Conservation (phyloP, 108 stramenopile genomes). For the Conticribra guillardii region DNA sequence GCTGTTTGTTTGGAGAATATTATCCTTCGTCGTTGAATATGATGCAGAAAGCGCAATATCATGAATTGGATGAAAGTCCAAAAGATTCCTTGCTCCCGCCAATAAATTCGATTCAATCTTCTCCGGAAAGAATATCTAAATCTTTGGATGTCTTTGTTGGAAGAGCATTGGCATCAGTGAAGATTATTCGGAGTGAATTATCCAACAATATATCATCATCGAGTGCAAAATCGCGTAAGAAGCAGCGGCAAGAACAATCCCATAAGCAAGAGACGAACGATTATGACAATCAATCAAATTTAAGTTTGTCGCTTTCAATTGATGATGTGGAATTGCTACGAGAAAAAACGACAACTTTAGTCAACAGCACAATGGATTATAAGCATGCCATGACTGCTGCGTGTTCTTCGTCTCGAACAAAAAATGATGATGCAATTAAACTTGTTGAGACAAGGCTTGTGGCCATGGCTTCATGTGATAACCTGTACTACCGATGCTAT, state of each 20-base stretch:
- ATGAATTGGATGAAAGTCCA: neutral
- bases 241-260: neutral
- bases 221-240: neutral
- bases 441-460: constrained; percentile 25
- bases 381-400: constrained; percentile 10
- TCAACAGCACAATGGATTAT: constrained; percentile 22
- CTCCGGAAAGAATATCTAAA: constrained; percentile 23
- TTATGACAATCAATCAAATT: constrained; percentile 1
- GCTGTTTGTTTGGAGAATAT: constrained; percentile 43
- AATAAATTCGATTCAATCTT: constrained; percentile 28
- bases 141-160: constrained; percentile 23
- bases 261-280: neutral
- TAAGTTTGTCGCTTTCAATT: constrained; percentile 4
- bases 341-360: constrained; percentile 30
- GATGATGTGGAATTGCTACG: constrained; percentile 26
- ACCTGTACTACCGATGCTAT: constrained; percentile 43
- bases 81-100: constrained; percentile 24
- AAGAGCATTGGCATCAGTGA: constrained; percentile 20
- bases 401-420: constrained; percentile 2
- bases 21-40: constrained; percentile 6
- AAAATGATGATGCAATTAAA: constrained; percentile 5
- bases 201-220: neutral
- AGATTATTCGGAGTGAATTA: constrained; percentile 19
- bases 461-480: constrained; percentile 37
- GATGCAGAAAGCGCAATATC: constrained; percentile 3